Conservation (phyloP, 352 stramenopile species). For the Phytophthora chlamydospora region DNA sequence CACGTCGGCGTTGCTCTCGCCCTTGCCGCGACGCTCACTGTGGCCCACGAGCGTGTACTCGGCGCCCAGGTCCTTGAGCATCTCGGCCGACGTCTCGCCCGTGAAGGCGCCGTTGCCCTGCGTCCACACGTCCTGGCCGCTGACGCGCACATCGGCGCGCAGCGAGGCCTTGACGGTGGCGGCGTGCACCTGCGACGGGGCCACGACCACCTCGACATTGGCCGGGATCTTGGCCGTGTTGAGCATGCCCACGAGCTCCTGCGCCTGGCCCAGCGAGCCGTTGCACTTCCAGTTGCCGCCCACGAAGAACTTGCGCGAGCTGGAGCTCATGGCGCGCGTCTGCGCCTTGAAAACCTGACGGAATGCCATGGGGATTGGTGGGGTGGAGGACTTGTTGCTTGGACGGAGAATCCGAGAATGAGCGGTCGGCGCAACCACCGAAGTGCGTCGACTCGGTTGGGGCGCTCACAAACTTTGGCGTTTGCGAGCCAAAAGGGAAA, state of each 20-base stretch:
- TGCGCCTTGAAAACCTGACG: slow-evolving; percentile 53
- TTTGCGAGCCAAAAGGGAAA: too few species aligned
- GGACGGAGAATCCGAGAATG: slow-evolving; percentile 58
- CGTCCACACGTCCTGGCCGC: slow-evolving; percentile 96
- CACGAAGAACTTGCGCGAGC: slow-evolving; percentile 97
- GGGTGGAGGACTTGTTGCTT: slow-evolving; percentile 34
- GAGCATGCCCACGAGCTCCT: slow-evolving; percentile 78
- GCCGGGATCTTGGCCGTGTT: slow-evolving; percentile 84
- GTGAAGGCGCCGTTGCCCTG: slow-evolving; percentile 96
- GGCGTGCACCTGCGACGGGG: slow-evolving; percentile 94
- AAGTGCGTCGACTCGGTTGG: background rate
- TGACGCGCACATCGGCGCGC: slow-evolving; percentile 74
- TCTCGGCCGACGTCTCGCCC: slow-evolving; percentile 97
- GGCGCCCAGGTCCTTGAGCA: slow-evolving; percentile 96
- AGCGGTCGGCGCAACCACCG: slow-evolving; percentile 15
- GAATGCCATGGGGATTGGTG: slow-evolving; percentile 46
- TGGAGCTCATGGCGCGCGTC: slow-evolving; percentile 67
- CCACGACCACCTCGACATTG: slow-evolving; percentile 96
- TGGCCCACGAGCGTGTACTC: slow-evolving; percentile 97
- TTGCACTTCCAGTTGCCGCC: slow-evolving; percentile 99
- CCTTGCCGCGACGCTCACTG: slow-evolving; percentile 94
- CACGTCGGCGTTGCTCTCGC: slow-evolving; percentile 92
- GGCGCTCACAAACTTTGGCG: background rate
- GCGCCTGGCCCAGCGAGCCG: slow-evolving; percentile 68
- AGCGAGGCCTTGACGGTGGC: slow-evolving; percentile 65